Percentiles rank a stretch among this genome's conserved stretches.
Evolutionary conservation across 805 yeast genomes (phyloP).

Genomic region (Schwanniomyces pseudopolymorphus): DNA sequence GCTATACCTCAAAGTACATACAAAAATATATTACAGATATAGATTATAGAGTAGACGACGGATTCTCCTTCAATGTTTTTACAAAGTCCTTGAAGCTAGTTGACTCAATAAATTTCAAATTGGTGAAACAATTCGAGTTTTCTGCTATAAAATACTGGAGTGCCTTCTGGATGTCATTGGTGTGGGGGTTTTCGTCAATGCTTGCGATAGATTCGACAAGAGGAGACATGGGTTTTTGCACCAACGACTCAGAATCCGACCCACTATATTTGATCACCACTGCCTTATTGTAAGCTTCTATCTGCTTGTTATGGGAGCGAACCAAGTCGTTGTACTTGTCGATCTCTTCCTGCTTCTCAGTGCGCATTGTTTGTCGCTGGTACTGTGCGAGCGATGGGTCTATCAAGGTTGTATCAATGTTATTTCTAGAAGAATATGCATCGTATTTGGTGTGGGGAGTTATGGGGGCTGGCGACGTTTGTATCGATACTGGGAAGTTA

Average conservation of each 20-base stretch:
- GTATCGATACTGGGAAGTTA: not conserved
- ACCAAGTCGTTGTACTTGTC: constrained; percentile 11
- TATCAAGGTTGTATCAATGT: constrained; percentile 3
- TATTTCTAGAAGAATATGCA: not conserved
- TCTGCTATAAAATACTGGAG: constrained; percentile 8
- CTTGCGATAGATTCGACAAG: constrained; percentile 2
- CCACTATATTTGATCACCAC: constrained; percentile 3
- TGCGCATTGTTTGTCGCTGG: not conserved
- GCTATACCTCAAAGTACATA: too few species aligned
- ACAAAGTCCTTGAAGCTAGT: constrained; percentile 9
- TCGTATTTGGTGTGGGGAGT: not conserved
- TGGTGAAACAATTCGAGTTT: constrained; percentile 8
- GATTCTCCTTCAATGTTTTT: constrained; percentile 6
- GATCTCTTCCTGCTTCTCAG: constrained; percentile 7
- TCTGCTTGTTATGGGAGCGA: constrained; percentile 9
- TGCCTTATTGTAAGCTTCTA: constrained; percentile 12
- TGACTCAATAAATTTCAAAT: constrained; percentile 8
- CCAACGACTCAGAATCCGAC: not conserved
- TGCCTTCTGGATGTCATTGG: constrained; percentile 8
- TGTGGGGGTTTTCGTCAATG: not conserved
- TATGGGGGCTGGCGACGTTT: not conserved
- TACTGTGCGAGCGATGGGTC: constrained; percentile 7
- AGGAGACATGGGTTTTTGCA: constrained; percentile 4
- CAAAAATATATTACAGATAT: not conserved
- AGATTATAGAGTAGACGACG: constrained; percentile 4